phyloP scores from a whole-genome alignment of 2,329 filamentous ascomycete genomes.

The Xylariales sp. region DNA sequence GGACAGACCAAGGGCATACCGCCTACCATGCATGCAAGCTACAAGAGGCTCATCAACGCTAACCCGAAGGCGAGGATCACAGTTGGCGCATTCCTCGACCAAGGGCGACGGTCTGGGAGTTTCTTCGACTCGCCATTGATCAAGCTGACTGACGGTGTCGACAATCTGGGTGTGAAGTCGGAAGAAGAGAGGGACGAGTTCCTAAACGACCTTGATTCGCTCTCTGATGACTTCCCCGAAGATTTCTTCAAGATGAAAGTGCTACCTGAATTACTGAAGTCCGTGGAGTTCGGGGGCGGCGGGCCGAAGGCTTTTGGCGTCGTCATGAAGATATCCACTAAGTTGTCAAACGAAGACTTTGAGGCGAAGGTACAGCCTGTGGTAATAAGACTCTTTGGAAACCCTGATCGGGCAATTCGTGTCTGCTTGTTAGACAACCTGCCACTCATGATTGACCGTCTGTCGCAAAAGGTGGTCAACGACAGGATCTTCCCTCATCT shows the following conservation, averaged over 20 bases:
- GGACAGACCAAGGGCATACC: slow-evolving; percentile 84
- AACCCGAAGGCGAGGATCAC: slow-evolving; percentile 87
- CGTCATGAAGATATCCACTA: slow-evolving; percentile 85
- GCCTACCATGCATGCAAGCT: slow-evolving; percentile 81
- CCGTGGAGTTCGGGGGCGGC: slow-evolving; percentile 95
- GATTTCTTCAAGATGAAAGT: slow-evolving; percentile 99
- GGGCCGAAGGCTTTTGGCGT: slow-evolving; percentile 85
- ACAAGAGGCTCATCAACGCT: slow-evolving; percentile 81
- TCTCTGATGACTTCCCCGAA: slow-evolving; percentile 92
- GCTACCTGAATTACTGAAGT: slow-evolving; percentile 91
- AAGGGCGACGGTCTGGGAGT: slow-evolving; percentile 72
- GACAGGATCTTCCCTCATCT: slow-evolving; percentile 96
- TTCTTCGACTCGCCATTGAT: slow-evolving; percentile 95
- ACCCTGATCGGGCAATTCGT: slow-evolving; percentile 85
- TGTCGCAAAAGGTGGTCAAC: slow-evolving; percentile 84
- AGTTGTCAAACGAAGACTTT: slow-evolving; percentile 86
- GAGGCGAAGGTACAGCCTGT: slow-evolving; percentile 79
- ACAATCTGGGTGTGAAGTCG: slow-evolving; percentile 84
- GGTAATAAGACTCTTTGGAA: slow-evolving; percentile 79
- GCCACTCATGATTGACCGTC: slow-evolving; percentile 82
- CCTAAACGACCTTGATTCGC: slow-evolving; percentile 77
- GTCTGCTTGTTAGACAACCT: slow-evolving; percentile 88
- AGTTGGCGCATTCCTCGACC: slow-evolving; percentile 81
- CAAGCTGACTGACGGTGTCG: slow-evolving; percentile 85
- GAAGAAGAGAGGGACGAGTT: slow-evolving; percentile 82